Conservation (phyloP, 306 rosid species). For the Glycine tomentella region DNA sequence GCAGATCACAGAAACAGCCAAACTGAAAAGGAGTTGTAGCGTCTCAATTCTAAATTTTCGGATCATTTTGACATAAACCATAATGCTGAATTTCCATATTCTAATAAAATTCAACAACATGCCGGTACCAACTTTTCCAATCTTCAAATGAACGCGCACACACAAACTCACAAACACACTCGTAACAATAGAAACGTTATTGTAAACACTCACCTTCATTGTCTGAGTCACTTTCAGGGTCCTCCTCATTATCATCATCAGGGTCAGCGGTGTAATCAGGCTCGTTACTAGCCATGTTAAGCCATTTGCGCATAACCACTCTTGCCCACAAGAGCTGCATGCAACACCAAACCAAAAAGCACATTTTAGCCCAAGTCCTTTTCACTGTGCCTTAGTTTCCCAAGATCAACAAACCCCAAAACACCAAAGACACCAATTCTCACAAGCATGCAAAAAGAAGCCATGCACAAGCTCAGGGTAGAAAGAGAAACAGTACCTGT, state of each 20-base stretch:
- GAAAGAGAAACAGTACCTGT: conserved; percentile 52
- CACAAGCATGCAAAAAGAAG: no score
- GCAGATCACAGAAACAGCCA: conserved; percentile 19
- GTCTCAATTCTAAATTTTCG: background rate
- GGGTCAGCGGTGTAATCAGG: conserved; percentile 79
- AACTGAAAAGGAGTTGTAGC: background rate
- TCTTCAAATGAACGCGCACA: background rate
- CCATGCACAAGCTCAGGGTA: no score
- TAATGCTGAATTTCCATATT: background rate
- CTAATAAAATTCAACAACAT: background rate
- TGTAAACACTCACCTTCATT: conserved; percentile 53
- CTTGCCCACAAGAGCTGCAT: conserved; percentile 82
- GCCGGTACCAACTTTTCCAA: conserved; percentile 5
- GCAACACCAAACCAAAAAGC: conserved; percentile 62
- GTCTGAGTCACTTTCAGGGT: conserved; percentile 62
- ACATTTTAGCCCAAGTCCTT: conserved; percentile 60
- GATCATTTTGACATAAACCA: conserved; percentile 16
- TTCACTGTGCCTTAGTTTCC: conserved; percentile 55
- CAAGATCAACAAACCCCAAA: conserved; percentile 40
- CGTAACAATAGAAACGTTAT: background rate
- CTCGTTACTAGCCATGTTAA: conserved; percentile 64
- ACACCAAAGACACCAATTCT: background rate
- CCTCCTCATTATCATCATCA: conserved; percentile 53
- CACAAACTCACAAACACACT: background rate
- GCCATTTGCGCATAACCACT: conserved; percentile 83